phyloP scores from a whole-genome alignment of 2,329 filamentous ascomycete genomes.

The Sclerotinia borealis region DNA sequence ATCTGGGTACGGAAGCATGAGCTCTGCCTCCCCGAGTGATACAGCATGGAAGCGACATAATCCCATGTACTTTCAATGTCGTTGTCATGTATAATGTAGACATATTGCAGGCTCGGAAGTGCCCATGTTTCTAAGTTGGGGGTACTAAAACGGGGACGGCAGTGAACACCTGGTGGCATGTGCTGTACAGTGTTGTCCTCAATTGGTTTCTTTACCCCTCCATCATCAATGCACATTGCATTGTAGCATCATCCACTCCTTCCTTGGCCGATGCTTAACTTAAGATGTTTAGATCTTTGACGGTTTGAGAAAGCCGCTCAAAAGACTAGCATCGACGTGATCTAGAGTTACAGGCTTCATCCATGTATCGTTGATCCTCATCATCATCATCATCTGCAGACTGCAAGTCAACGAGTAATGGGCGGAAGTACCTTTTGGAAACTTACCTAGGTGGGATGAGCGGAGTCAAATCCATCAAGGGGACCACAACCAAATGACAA shows the following conservation, averaged over 20 bases:
- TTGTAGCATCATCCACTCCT: conserved; percentile 10
- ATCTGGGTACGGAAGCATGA: conserved; percentile 29
- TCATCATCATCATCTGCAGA: conserved; percentile 6
- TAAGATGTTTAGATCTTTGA: conserved; percentile 6
- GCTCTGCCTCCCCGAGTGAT: conserved; percentile 24
- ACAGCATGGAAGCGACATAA: conserved; percentile 15
- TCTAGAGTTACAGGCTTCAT: conserved; percentile 8
- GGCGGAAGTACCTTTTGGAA: conserved; percentile 5
- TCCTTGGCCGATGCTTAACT: conserved; percentile 10
- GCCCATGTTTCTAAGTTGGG: conserved; percentile 10
- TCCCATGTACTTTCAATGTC: not conserved
- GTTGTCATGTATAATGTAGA: conserved; percentile 20
- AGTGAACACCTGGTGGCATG: conserved; percentile 25
- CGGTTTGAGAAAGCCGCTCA: conserved; percentile 1
- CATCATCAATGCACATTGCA: conserved; percentile 12
- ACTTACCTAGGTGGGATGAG: not conserved
- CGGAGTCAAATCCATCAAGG: not conserved
- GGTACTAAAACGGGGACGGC: conserved; percentile 15
- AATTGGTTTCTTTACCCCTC: not conserved
- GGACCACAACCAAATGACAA: not conserved
- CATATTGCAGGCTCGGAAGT: not conserved
- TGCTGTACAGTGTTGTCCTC: conserved; percentile 22
- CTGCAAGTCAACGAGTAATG: conserved; percentile 14
- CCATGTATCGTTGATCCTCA: conserved; percentile 11
- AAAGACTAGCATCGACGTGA: not conserved